Percentiles rank a stretch among this genome's conserved stretches.
Conservation (phyloP, 805 yeast species). For the Cyberlindnera galapagoensis region DNA sequence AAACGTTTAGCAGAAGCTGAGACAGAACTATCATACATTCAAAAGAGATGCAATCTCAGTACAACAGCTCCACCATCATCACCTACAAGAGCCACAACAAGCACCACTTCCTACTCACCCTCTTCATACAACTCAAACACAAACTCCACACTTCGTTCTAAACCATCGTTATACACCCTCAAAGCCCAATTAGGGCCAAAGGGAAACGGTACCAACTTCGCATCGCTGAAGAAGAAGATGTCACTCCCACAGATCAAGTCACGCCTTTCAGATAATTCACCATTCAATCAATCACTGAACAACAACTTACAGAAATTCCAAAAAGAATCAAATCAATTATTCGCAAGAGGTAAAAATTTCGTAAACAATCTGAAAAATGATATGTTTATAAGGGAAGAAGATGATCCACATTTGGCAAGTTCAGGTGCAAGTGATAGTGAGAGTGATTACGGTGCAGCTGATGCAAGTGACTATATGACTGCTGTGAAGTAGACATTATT, state of each 20-base stretch:
- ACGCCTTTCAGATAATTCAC: conserved; percentile 5
- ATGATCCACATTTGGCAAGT: conserved; percentile 5
- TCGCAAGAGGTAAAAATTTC: conserved; percentile 17
- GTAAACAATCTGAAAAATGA: conserved; percentile 25
- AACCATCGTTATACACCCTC: conserved; percentile 13
- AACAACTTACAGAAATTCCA: conserved; percentile 19
- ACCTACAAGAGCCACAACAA: conserved; percentile 1
- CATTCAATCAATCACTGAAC: conserved; percentile 9
- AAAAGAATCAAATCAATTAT: conserved; percentile 18
- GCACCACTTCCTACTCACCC: conserved; percentile 1
- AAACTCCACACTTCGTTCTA: conserved; percentile 4
- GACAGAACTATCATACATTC: conserved; percentile 31
- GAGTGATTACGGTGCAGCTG: conserved; percentile 23
- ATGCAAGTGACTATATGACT: conserved; percentile 21
- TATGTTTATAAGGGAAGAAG: conserved; percentile 24
- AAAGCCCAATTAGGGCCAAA: conserved; percentile 4
- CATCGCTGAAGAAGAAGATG: conserved; percentile 16
- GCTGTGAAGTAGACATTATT: conserved; percentile 17
- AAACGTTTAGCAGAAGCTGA: conserved; percentile 34
- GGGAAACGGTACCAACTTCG: conserved; percentile 9
- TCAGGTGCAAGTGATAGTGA: conserved; percentile 8
- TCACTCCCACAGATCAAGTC: conserved; percentile 16
- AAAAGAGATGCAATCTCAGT: conserved; percentile 24
- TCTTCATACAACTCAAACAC: background rate
- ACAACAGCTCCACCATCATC: conserved; percentile 4